Evolutionary conservation across 2,329 filamentous ascomycete genomes (phyloP).

Genomic region (Talaromyces verruculosus): DNA sequence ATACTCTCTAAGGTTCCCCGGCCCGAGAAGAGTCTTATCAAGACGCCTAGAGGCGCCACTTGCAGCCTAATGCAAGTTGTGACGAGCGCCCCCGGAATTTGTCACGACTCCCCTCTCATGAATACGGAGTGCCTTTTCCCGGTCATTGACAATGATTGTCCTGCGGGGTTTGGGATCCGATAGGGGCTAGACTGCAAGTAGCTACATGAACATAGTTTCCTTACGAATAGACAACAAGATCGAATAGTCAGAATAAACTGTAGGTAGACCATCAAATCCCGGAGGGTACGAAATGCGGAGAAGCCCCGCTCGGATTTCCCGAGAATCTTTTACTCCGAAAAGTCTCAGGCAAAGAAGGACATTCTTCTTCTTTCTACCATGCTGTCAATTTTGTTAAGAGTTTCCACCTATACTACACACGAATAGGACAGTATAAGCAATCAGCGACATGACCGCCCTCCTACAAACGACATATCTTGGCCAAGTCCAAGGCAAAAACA

Average conservation of each 20-base stretch:
- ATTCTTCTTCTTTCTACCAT: background rate
- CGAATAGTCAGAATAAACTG: background rate
- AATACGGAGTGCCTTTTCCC: background rate
- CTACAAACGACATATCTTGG: conserved; percentile 33
- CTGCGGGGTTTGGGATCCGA: background rate
- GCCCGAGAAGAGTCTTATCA: background rate
- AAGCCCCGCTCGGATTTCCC: background rate
- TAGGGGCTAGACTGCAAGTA: background rate
- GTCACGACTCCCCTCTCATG: background rate
- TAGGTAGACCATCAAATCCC: background rate
- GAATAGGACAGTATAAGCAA: background rate
- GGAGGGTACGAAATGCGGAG: background rate
- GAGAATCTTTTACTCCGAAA: background rate
- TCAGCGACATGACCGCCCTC: conserved; percentile 15
- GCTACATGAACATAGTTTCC: too few relatives aligned
- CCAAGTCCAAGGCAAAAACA: conserved; percentile 29
- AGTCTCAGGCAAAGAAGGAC: background rate
- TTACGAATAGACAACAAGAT: background rate
- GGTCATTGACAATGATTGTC: background rate
- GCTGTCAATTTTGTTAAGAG: background rate
- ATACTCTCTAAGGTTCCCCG: background rate
- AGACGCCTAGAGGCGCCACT: background rate
- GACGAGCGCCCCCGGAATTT: background rate
- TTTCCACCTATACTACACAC: background rate
- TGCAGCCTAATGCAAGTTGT: background rate